These are phyloP conservation scores for Wallemia hederae DNA, from an alignment of 1,284 basidiomycete genomes.

Conservation along the genomic window DNA sequence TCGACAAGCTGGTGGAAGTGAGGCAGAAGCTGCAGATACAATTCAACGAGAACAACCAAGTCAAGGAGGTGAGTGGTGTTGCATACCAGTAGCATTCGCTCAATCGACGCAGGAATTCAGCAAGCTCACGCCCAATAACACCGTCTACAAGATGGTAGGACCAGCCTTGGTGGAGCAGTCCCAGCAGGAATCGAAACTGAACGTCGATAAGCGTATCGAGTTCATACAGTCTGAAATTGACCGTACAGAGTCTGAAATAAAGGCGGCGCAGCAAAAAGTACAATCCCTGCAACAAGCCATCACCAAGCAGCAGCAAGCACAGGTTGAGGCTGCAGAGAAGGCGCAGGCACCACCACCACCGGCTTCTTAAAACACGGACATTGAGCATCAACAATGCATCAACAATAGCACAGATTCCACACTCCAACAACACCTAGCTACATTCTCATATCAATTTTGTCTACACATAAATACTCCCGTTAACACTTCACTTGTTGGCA, in stretches of 20 bases:
- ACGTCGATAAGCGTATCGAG: conserved; percentile 69
- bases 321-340: neutral
- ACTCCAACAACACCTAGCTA: too few relatives aligned
- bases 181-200: conserved; percentile 52
- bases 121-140: conserved; percentile 42
- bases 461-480: neutral
- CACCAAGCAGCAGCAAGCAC: neutral
- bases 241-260: neutral
- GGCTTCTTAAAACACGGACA: neutral
- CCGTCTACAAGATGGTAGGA: conserved; percentile 73
- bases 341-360: neutral
- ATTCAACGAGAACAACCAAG: neutral
- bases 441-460: neutral
- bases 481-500: neutral
- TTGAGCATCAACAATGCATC: neutral
- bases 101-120: conserved; percentile 48
- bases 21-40: neutral
- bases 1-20: neutral
- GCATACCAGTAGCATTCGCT: neutral
- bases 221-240: conserved; percentile 60
- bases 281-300: neutral
- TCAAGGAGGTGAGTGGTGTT: neutral
- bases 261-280: neutral
- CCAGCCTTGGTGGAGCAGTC: conserved; percentile 78
- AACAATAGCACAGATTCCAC: too few relatives aligned